phyloP scores from a whole-genome alignment of 306 rosid genomes.

The Astragalus glycyphyllos region DNA sequence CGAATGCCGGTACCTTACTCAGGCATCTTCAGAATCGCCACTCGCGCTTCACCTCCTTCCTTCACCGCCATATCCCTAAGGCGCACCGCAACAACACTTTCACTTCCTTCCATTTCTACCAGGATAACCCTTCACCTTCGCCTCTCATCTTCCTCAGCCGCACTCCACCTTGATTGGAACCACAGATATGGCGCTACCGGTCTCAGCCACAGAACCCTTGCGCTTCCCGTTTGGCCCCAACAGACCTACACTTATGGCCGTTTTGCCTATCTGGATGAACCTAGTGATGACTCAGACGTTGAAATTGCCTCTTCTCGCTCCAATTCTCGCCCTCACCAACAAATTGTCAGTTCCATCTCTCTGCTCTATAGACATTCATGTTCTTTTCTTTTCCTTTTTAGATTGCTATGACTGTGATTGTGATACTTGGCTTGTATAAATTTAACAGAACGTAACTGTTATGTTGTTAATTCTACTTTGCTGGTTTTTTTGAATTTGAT shows the following conservation, averaged over 20 bases:
- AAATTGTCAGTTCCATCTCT: conserved; percentile 55
- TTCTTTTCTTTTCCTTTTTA: background rate
- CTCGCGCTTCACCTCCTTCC: conserved; percentile 30
- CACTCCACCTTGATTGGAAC: conserved; percentile 41
- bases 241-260: conserved; percentile 66
- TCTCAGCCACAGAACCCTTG: conserved; percentile 40
- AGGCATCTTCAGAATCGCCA: conserved; percentile 51
- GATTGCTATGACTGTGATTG: background rate
- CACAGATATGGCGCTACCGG: conserved; percentile 35
- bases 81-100: conserved; percentile 40
- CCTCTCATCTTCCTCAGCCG: conserved; percentile 33
- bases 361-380: background rate
- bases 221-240: conserved; percentile 58
- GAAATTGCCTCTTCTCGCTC: conserved; percentile 56
- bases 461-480: background rate
- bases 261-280: conserved; percentile 64
- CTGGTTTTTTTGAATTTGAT: conserved; percentile 10
- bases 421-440: background rate
- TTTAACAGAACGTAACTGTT: background rate
- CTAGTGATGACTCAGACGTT: conserved; percentile 75
- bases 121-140: conserved; percentile 41
- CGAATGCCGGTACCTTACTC: conserved; percentile 39
- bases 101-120: conserved; percentile 26
- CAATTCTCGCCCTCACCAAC: conserved; percentile 36
- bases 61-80: conserved; percentile 50